These are phyloP conservation scores for Rhizopus sp. DNA, from an alignment of 371 early-diverging fungal genomes.

Conservation along the genomic window DNA sequence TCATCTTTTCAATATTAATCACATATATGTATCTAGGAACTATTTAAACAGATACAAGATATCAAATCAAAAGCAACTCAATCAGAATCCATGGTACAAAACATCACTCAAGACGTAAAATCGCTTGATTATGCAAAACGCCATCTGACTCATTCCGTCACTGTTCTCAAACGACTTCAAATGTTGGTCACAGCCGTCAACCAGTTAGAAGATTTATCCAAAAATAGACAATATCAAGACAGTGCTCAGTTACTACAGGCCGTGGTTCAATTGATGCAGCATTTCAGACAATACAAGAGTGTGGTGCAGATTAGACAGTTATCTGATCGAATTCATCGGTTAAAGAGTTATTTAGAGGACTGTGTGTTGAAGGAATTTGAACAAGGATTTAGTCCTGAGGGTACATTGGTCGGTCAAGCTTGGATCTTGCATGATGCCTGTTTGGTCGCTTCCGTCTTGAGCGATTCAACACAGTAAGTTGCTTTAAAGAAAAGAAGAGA, in stretches of 20 bases:
- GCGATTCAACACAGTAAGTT: conserved; percentile 65
- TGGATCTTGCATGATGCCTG: conserved; percentile 74
- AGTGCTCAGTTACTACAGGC: conserved; percentile 83
- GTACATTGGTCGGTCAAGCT: conserved; percentile 52
- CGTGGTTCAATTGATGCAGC: conserved; percentile 74
- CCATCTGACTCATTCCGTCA: conserved; percentile 82
- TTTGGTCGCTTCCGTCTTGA: conserved; percentile 74
- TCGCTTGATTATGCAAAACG: conserved; percentile 91
- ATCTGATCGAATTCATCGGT: conserved; percentile 57
- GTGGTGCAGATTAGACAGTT: conserved; percentile 78
- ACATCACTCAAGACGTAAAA: conserved; percentile 95
- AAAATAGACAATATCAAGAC: conserved; percentile 73
- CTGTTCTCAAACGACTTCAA: conserved; percentile 81
- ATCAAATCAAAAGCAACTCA: conserved; percentile 84
- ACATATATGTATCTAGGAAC: conserved; percentile 48
- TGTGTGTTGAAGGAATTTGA: conserved; percentile 75
- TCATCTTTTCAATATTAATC: not conserved
- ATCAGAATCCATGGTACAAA: conserved; percentile 88
- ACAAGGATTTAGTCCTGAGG: conserved; percentile 50
- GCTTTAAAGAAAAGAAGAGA: not conserved
- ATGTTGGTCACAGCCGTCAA: conserved; percentile 87
- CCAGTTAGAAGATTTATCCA: conserved; percentile 71
- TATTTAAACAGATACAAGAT: conserved; percentile 77
- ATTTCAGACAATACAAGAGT: conserved; percentile 75
- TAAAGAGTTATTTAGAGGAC: conserved; percentile 71